A percentile compares a stretch with the other conserved stretches of the same genome.
phyloP scores from a whole-genome alignment of 2,329 filamentous ascomycete species.

The Fusarium piperis region DNA sequence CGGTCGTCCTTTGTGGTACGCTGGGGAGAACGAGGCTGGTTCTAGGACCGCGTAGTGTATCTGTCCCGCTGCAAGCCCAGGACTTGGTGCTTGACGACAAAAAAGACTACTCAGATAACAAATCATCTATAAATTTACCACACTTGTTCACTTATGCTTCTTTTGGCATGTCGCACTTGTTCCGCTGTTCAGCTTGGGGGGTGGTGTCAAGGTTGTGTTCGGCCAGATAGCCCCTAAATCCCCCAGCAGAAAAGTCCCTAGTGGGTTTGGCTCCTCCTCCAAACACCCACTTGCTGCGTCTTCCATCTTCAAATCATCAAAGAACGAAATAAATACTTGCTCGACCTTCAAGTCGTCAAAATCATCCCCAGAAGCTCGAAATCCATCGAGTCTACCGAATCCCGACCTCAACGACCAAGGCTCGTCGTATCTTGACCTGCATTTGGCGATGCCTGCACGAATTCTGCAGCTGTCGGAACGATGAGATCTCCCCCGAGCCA shows the following conservation, averaged over 20 bases:
- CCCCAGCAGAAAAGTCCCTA: background rate
- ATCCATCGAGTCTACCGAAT: background rate
- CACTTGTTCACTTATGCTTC: background rate
- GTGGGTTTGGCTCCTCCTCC: background rate
- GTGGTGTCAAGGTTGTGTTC: background rate
- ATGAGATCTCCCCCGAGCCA: fast-evolving
- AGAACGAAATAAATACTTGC: background rate
- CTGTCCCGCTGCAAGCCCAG: background rate
- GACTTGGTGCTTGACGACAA: background rate
- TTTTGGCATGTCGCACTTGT: background rate
- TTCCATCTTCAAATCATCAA: background rate
- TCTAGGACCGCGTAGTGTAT: background rate
- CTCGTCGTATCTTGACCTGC: no score
- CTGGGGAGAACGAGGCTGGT: no score
- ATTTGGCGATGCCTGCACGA: background rate
- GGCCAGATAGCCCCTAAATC: background rate
- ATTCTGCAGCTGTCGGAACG: no score
- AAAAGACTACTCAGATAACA: background rate
- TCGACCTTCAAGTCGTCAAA: background rate
- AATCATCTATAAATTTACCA: background rate
- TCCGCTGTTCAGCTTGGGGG: background rate
- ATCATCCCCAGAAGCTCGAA: background rate
- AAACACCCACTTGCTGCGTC: background rate
- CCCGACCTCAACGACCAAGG: no score
- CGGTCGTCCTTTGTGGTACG: background rate